Conservation (phyloP, 257 asterid species). For the Misopates orontium region DNA sequence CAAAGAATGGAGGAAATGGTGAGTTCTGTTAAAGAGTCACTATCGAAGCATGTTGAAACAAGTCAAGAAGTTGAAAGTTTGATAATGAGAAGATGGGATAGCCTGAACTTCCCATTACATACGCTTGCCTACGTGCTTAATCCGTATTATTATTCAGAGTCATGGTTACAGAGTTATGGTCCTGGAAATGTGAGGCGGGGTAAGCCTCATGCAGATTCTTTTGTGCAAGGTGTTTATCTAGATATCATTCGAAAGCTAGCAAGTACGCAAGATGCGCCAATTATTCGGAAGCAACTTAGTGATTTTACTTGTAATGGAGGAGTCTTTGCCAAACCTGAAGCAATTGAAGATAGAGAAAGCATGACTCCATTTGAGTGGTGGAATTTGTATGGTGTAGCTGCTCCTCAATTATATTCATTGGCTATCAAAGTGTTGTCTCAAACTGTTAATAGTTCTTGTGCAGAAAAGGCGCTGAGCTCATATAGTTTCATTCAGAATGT, state of each 20-base stretch:
- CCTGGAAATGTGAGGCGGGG: conserved; percentile 11
- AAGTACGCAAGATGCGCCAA: neutral
- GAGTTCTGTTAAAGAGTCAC: neutral
- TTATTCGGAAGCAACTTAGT: conserved; percentile 10
- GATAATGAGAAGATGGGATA: conserved; percentile 12
- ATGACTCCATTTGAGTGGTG: conserved; percentile 15
- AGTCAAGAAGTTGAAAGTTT: conserved; percentile 8
- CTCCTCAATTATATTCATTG: neutral
- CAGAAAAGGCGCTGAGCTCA: neutral
- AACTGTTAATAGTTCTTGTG: neutral
- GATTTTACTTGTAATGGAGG: conserved; percentile 13
- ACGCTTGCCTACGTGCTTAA: conserved; percentile 13
- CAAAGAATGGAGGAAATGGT: conserved; percentile 13
- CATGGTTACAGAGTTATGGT: neutral
- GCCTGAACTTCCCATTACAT: neutral
- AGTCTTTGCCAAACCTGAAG: conserved; percentile 9
- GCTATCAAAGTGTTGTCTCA: conserved; percentile 18
- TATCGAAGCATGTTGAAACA: neutral
- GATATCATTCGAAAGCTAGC: conserved; percentile 4
- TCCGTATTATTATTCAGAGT: conserved; percentile 6
- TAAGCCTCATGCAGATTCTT: conserved; percentile 17
- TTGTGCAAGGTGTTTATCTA: conserved; percentile 4
- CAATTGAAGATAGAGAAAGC: conserved; percentile 10
- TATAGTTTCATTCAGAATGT: neutral
- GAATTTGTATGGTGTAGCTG: conserved; percentile 18